Evolutionary conservation across 805 yeast species (phyloP).

Genomic region (Kodamaea hsintzibuensis): DNA sequence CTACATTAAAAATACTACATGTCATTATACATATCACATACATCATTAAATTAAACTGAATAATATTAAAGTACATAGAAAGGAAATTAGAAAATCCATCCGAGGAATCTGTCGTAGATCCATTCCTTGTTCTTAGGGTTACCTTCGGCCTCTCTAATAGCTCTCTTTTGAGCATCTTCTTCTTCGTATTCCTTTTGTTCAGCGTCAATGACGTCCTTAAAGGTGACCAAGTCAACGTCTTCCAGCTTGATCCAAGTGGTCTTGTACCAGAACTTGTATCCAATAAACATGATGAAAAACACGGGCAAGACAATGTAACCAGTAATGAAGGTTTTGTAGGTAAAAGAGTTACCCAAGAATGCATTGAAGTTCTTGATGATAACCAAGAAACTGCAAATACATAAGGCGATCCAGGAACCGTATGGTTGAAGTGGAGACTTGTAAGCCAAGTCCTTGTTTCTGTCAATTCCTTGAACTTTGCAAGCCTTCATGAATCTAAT

Average conservation of each 20-base stretch:
- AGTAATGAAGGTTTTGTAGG: conserved; percentile 68
- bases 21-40: background rate
- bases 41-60: background rate
- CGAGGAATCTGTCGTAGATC: conserved; percentile 50
- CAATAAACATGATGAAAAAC: conserved; percentile 52
- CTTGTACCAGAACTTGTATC: conserved; percentile 58
- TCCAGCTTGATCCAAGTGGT: conserved; percentile 49
- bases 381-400: conserved; percentile 53
- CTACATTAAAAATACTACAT: no score
- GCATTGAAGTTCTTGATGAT: conserved; percentile 73
- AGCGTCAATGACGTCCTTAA: conserved; percentile 54
- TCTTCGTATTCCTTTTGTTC: conserved; percentile 33
- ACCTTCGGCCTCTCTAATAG: conserved; percentile 38
- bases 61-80: background rate
- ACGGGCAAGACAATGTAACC: conserved; percentile 78
- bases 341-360: conserved; percentile 57
- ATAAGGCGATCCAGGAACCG: conserved; percentile 60
- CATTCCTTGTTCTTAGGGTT: conserved; percentile 44
- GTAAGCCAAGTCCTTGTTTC: conserved; percentile 53
- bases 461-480: conserved; percentile 64
- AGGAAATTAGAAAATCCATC: conserved; percentile 45
- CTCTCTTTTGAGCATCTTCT: conserved; percentile 25
- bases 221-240: conserved; percentile 63
- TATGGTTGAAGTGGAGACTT: conserved; percentile 70
- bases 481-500: conserved; percentile 65